phyloP scores from a whole-genome alignment of 1,284 basidiomycete genomes.

The Apiotrichum sp. region DNA sequence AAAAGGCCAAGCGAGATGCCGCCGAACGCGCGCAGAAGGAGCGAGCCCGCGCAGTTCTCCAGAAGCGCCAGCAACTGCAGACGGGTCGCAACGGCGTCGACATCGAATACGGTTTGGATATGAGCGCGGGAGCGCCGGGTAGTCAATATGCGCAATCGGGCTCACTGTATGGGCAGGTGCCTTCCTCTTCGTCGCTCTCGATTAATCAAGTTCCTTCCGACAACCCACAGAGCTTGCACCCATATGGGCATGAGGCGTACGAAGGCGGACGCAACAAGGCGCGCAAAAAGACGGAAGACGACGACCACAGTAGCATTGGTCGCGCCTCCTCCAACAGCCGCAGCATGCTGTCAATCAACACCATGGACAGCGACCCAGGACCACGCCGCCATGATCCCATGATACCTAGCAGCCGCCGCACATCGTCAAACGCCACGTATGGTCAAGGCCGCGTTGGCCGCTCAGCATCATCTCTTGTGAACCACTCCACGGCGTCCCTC shows the following conservation, averaged over 20 bases:
- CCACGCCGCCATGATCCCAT: background rate
- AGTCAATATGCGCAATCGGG: too few species aligned
- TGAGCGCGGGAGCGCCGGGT: too few species aligned
- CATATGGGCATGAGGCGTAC: background rate
- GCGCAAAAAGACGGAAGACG: constrained; percentile 72
- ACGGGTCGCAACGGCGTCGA: constrained; percentile 4
- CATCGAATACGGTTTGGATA: constrained; percentile 14
- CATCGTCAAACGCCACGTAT: constrained; percentile 56
- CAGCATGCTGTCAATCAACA: constrained; percentile 39
- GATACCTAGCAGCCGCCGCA: constrained; percentile 15
- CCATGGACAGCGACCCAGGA: constrained; percentile 43
- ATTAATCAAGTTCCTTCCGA: background rate
- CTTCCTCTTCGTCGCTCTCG: background rate
- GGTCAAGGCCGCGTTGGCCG: constrained; percentile 7
- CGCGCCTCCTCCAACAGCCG: constrained; percentile 57
- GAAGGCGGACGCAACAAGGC: constrained; percentile 58
- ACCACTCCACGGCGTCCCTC: constrained; percentile 69
- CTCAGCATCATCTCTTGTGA: constrained; percentile 61
- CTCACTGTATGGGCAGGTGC: too few species aligned
- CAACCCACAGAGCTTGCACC: background rate
- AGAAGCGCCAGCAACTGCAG: constrained; percentile 69
- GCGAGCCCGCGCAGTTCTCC: constrained; percentile 89
- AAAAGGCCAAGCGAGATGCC: constrained; percentile 75
- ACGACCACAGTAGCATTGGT: constrained; percentile 82
- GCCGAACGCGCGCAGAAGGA: constrained; percentile 63